A percentile compares a stretch with the other conserved stretches of the same genome.
Conservation (phyloP, 2,329 filamentous ascomycete genomes). For the Beauveria sp. region DNA sequence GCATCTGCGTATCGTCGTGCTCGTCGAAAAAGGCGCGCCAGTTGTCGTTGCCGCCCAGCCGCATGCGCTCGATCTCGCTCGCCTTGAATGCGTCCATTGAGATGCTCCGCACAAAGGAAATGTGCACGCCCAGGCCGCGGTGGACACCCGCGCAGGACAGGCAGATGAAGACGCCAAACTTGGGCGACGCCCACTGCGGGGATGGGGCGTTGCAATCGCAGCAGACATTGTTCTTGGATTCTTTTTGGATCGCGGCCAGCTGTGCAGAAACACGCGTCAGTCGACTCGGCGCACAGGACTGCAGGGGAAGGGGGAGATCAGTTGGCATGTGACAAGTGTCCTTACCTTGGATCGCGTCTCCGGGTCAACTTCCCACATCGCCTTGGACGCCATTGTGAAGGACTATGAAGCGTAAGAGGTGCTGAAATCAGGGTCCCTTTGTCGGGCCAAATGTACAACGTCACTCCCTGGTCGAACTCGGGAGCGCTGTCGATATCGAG, state of each 20-base stretch:
- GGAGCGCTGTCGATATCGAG: conserved; percentile 5
- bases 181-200: conserved; percentile 96
- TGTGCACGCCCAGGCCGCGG: conserved; percentile 90
- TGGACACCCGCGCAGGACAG: conserved; percentile 92
- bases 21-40: conserved; percentile 84
- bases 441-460: background rate
- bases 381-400: conserved; percentile 56
- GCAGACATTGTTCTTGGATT: conserved; percentile 80
- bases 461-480: background rate
- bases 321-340: conserved; percentile 3
- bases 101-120: conserved; percentile 94
- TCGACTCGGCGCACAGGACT: conserved; percentile 7
- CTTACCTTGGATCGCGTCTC: conserved; percentile 89
- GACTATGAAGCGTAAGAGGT: background rate
- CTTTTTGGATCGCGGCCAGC: conserved; percentile 88
- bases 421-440: background rate
- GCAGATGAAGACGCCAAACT: conserved; percentile 98
- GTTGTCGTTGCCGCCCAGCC: conserved; percentile 78
- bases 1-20: conserved; percentile 58
- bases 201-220: conserved; percentile 94
- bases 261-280: conserved; percentile 30
- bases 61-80: conserved; percentile 88
- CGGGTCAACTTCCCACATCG: conserved; percentile 98
- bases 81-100: conserved; percentile 99
- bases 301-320: background rate